Conservation (phyloP, 257 asterid genomes). For the Ligustrum vulgare region DNA sequence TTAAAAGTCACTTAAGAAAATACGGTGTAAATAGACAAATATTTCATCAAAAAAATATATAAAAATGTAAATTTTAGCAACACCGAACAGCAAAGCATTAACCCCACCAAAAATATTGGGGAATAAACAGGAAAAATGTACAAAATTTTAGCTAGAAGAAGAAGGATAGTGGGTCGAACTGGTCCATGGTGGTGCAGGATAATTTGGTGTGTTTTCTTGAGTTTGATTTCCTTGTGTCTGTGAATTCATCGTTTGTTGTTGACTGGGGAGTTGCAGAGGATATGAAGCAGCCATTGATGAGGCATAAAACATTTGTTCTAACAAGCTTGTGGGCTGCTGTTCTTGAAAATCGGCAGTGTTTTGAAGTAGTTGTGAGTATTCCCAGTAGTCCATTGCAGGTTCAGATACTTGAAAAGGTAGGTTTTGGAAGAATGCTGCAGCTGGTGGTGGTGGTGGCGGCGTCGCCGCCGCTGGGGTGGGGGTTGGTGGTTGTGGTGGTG, state of each 20-base stretch:
- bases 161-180: slow-evolving; percentile 50
- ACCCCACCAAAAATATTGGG: background rate
- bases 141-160: slow-evolving; percentile 44
- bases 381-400: slow-evolving; percentile 56
- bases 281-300: slow-evolving; percentile 42
- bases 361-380: slow-evolving; percentile 67
- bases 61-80: too few species aligned
- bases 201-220: slow-evolving; percentile 31
- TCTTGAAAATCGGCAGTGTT: slow-evolving; percentile 35
- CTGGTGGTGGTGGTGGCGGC: background rate
- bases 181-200: slow-evolving; percentile 53
- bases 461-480: slow-evolving; percentile 15
- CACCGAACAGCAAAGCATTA: background rate
- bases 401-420: background rate
- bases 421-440: slow-evolving; percentile 28
- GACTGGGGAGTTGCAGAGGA: slow-evolving; percentile 50
- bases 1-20: too few species aligned
- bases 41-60: too few species aligned
- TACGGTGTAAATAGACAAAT: too few species aligned
- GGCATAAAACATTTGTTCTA: slow-evolving; percentile 53
- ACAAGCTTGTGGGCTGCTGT: slow-evolving; percentile 32
- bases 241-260: slow-evolving; percentile 27
- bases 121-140: background rate
- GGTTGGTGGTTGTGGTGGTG: slow-evolving; percentile 22
- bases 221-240: slow-evolving; percentile 28